Base-by-base conservation (phyloP, 306 rosid genomes). In the Vigna unguiculata region DNA sequence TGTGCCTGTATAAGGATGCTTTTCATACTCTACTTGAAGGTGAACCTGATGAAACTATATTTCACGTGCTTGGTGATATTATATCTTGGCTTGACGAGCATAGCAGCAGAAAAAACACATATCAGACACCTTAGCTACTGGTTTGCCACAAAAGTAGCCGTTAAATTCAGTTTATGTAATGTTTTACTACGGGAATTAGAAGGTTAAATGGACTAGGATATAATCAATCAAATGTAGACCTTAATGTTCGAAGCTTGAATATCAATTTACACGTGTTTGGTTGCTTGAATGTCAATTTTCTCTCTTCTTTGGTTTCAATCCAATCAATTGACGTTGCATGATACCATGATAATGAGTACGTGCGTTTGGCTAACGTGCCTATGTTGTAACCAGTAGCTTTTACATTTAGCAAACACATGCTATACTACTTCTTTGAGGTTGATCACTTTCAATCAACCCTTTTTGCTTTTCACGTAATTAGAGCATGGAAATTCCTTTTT, bases 1-100 rank as follows among this genome's bases (percentile, higher is more conserved):
- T 85, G 20, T 71, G 82, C 70, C 84, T 85, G 54, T 85, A 85
- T 49, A 82, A 85, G 82, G 83, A 85, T 82, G 88, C 84, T 69
- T 85, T 79, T 45, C 86, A 85, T 36, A 69, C 79, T 65, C 62
- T 85, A 9, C 84, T 85, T 59, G 86, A 76, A 61, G 88, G 88
- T 47, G 88, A 85, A 79, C 86, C 88, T 34, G 84, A 85, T 71
- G 89, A 82, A 48, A 76, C 82, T 12, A 85, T 85, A 68, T 72
- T 73, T 52, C 86, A 77, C 7, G 89, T 82, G 69, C 86, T 85
- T 83, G 75, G 45, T 72, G 86, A 85, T 61, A 79, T 85, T 24
- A 48, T 82, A 72, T 36, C 86, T n/a, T 85, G 85, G 86, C 83
- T 85, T 62, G 71, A 82, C 14, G 54, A 82, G 5, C 86, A 85